Base-by-base conservation (phyloP, 2,329 filamentous ascomycete species). In the Rhynchosporium graminicola region DNA sequence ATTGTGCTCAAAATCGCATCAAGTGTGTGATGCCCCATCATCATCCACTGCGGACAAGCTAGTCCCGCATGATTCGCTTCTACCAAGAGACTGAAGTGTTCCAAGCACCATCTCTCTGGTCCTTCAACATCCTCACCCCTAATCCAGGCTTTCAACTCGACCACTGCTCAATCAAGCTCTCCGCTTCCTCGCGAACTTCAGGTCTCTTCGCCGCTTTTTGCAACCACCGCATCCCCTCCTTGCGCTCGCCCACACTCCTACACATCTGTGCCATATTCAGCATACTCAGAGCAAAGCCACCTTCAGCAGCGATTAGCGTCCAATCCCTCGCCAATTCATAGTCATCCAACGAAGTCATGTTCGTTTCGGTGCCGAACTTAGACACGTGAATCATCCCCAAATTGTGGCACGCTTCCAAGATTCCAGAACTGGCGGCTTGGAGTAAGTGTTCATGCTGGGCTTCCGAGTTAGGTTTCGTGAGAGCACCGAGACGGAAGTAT, bases 281-380 rank as follows among this genome's bases (percentile, higher is more conserved):
- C 67, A 73, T 71, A 52, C 71, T 71, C 31, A 63, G 36, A 0
- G 68, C 68, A 62, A 68, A 71, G 3, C 70, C 70, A 8, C 64
- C 64, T 10, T 59, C 54, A 43, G 72, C 72, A 38, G 70, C 71
- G 31, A 70, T 63, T 15, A 69, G 43, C 43, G 70, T 70, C 71
- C 71, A 74, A 54, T 74, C 72, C 48, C 57, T 68, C 6, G 72
- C 70, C 65, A 71, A 67, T 1, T 69, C 70, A 63, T 68, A 73
- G 43, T 68, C 69, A 2, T 57, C 59, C 7, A 70, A 28, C 2
- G 61, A 56, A 9, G 42, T 66, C 33, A 36, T 6, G 55, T 51
- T 29, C 57, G 60, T 8, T 55, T 56, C 9, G 51, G 46, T 4
- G 47, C 48, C 12, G 6, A 68, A 55, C 33, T 69, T 68, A 3